These are phyloP conservation scores for Heritiera fomes DNA, from an alignment of 345 rosid species.

Conservation along the genomic window DNA sequence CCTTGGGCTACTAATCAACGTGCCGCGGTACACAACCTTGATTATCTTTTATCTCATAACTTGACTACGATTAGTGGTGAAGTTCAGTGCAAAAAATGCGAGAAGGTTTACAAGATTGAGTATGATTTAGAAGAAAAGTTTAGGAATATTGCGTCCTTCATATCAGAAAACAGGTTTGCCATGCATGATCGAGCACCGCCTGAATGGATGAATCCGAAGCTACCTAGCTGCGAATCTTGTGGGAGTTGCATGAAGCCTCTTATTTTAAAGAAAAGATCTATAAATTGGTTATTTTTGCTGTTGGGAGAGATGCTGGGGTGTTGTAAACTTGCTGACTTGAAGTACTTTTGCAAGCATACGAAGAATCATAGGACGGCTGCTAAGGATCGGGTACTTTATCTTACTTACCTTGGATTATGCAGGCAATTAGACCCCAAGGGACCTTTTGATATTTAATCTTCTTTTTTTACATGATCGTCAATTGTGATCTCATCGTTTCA, in stretches of 20 bases:
- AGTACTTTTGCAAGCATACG: constrained; percentile 47
- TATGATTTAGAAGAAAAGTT: constrained; percentile 35
- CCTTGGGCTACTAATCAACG: constrained; percentile 36
- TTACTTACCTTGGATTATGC: constrained; percentile 37
- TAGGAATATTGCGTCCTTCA: constrained; percentile 24
- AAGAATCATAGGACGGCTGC: constrained; percentile 45
- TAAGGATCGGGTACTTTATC: constrained; percentile 44
- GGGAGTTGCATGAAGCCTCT: constrained; percentile 27
- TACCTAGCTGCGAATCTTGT: constrained; percentile 32
- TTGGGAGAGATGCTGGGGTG: constrained; percentile 43
- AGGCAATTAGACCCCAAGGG: constrained; percentile 38
- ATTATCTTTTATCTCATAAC: constrained; percentile 22
- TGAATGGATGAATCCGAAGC: constrained; percentile 35
- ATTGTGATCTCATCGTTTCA: no score
- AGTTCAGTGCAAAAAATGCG: constrained; percentile 37
- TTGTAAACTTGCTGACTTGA: constrained; percentile 35
- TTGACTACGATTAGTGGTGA: constrained; percentile 26
- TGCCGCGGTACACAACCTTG: constrained; percentile 30
- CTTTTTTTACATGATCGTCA: no score
- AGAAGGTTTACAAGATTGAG: constrained; percentile 21
- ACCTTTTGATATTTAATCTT: constrained; percentile 32
- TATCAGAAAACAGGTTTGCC: constrained; percentile 20
- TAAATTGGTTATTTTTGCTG: constrained; percentile 46
- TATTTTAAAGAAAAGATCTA: constrained; percentile 25
- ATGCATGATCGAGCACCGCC: constrained; percentile 43